Evolutionary conservation across 805 yeast genomes (phyloP).

Genomic region (Ogataea methanolica): DNA sequence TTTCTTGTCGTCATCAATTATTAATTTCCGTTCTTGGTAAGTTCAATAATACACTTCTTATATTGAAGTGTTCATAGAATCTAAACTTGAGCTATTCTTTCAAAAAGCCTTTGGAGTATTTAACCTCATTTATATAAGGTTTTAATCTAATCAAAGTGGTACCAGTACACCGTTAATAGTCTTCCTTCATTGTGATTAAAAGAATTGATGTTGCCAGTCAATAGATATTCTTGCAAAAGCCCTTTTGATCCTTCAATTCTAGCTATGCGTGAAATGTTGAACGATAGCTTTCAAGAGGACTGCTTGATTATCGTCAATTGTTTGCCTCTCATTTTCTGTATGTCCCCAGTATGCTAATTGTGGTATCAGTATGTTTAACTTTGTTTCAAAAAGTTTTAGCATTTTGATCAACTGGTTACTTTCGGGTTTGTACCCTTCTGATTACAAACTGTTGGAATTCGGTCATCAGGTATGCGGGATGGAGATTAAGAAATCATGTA

Average conservation of each 20-base stretch:
- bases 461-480: no score
- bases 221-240: conserved; percentile 8
- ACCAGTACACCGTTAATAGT: conserved; percentile 17
- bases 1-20: background rate
- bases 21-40: background rate
- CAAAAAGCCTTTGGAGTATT: conserved; percentile 5
- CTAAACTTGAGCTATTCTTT: conserved; percentile 13
- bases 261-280: no score
- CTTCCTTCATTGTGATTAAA: background rate
- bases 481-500: no score
- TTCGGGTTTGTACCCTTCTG: no score
- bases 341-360: background rate
- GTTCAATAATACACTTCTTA: conserved; percentile 8
- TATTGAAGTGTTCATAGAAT: conserved; percentile 20
- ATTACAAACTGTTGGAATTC: no score
- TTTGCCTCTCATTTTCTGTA: background rate
- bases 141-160: conserved; percentile 10
- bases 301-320: background rate
- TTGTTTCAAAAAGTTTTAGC: no score
- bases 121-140: conserved; percentile 8
- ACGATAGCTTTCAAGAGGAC: no score
- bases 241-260: conserved; percentile 17
- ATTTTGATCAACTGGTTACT: no score
- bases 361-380: background rate
- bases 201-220: background rate